Evolutionary conservation across 352 stramenopile genomes (phyloP).

Genomic region (Phytophthora foliorum): DNA sequence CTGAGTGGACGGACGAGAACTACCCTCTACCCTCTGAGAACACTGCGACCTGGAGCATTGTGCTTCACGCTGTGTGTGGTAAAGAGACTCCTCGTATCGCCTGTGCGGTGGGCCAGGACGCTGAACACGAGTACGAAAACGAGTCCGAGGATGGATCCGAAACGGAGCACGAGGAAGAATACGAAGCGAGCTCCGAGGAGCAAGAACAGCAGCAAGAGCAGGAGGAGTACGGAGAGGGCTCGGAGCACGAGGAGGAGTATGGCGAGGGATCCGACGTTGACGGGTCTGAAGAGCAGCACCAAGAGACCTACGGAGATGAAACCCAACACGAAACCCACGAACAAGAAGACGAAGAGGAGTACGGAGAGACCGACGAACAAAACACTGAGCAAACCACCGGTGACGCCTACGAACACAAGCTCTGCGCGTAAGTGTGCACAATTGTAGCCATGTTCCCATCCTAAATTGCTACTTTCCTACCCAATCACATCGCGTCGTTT

Average conservation of each 20-base stretch:
- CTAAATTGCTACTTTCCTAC: slow-evolving; percentile 11
- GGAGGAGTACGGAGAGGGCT: not conserved
- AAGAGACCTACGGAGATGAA: not conserved
- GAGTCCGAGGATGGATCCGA: not conserved
- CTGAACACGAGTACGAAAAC: slow-evolving; percentile 4
- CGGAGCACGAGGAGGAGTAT: not conserved
- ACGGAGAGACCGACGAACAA: not conserved
- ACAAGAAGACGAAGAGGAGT: not conserved
- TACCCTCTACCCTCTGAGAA: slow-evolving; percentile 55
- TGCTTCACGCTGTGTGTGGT: slow-evolving; percentile 71
- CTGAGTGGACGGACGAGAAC: slow-evolving; percentile 52
- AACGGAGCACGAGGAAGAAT: not conserved
- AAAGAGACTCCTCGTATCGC: slow-evolving; percentile 54
- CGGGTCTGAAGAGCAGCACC: not conserved
- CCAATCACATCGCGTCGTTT: slow-evolving; percentile 14
- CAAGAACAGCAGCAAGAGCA: slow-evolving; percentile 1
- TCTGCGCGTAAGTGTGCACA: slow-evolving; percentile 12
- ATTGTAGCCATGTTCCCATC: slow-evolving; percentile 13
- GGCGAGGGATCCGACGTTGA: not conserved
- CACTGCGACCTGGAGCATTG: slow-evolving; percentile 64
- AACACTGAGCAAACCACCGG: not conserved
- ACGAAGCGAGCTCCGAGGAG: not conserved
- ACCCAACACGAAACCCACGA: not conserved
- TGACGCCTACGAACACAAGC: not conserved
- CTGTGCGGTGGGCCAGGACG: slow-evolving; percentile 24